Evolutionary conservation across 2,329 filamentous ascomycete genomes (phyloP), one percentile per base, ranked within the genome.

Genomic region (Dothideomycetes sp.): DNA sequence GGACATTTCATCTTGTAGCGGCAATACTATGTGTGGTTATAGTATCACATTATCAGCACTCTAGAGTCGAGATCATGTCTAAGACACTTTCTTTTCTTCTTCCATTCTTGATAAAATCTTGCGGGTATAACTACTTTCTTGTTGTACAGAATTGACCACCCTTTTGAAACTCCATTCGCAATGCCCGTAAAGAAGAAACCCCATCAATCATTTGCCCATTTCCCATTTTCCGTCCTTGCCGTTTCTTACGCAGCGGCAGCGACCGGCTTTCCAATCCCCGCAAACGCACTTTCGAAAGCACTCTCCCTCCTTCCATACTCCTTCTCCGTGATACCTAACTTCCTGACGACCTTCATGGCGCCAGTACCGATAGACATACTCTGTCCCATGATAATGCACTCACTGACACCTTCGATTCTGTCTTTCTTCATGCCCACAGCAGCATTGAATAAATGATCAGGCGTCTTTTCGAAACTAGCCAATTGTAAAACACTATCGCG

Each of bases 351-450:
- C 57, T 93, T 81, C 72, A 96, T 91, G 2, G 84, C 82, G 4
- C 91, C 91, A 0, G 91, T 98, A 5, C 91, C 91, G 24, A 98
- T 71, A 31, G 75, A 76, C 75, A 96, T 93, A 29, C 82, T 88
- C 70, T 96, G 89, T 12, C 91, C 91, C 81, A 96, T 91, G 58
- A 98, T 98, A 57, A 98, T 96, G 63, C 87, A 93, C 65, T 98
- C 91, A 41, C 78, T 84, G 8, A 98, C 91, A 53, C 91, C 91
- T 60, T 94, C 84, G 46, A 98, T 93, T 47, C 76, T 73, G 64
- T 98, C 91, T 19, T 78, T 82, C 69, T 95, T 95, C 72, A 93
- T 93, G 43, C 81, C 80, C 4, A 86, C 84, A 5, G 88, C 91
- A 3, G 91, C 91, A 48, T 95, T 89, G 55, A 98, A 98, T 28